phyloP scores from a whole-genome alignment of 257 asterid genomes.

The Petunia axillaris region DNA sequence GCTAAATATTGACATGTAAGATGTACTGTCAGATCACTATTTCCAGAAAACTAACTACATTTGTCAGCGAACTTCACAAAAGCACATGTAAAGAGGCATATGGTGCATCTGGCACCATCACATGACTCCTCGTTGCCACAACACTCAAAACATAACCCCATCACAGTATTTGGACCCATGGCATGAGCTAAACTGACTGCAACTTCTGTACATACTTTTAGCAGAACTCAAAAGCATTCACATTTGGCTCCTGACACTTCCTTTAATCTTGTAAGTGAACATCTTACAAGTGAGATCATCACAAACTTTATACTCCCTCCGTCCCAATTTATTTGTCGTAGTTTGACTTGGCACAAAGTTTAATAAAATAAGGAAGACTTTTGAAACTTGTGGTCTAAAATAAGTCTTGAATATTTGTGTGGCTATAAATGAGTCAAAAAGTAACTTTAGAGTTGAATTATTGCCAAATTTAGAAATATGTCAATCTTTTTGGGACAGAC shows the following conservation, averaged over 20 bases:
- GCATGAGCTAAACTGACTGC: background rate
- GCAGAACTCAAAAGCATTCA: background rate
- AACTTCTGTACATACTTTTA: background rate
- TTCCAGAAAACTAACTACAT: background rate
- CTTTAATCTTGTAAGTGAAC: background rate
- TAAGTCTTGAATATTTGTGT: no score
- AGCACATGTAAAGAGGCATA: background rate
- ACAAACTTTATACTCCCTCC: background rate
- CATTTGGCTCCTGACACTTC: background rate
- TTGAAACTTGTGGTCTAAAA: no score
- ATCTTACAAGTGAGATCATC: background rate
- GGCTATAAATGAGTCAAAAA: no score
- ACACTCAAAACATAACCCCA: background rate
- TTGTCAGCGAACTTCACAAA: background rate
- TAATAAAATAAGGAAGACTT: no score
- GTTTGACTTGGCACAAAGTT: no score
- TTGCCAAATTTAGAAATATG: no score
- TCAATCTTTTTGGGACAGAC: no score
- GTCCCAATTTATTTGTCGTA: no score
- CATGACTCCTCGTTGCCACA: background rate
- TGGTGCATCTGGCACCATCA: background rate
- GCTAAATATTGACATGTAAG: background rate
- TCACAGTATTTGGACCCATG: background rate
- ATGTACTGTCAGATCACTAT: background rate
- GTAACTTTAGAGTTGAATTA: no score